A percentile compares a stretch with the other conserved stretches of the same genome.
Evolutionary conservation across 2,329 filamentous ascomycete species (phyloP).

Genomic region (Trichoderma arundinaceum): DNA sequence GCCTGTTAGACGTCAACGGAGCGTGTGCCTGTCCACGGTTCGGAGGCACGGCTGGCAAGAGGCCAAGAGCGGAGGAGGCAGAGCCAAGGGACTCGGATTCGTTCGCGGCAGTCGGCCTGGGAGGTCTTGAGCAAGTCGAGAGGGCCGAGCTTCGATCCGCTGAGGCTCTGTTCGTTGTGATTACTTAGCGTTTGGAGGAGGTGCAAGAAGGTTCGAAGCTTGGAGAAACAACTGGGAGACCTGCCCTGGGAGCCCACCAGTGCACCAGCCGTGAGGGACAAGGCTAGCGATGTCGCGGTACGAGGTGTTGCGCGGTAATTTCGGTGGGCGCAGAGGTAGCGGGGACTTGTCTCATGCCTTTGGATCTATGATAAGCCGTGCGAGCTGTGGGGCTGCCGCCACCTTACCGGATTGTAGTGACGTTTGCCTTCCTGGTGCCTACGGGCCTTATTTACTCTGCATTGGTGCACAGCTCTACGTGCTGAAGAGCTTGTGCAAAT

Average conservation of each 20-base stretch:
- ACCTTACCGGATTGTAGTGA: conserved; percentile 32
- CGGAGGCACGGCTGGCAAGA: background rate
- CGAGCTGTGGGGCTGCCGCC: conserved; percentile 25
- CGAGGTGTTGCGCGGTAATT: conserved; percentile 23
- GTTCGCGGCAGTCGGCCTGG: conserved; percentile 27
- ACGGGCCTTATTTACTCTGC: background rate
- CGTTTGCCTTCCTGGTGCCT: conserved; percentile 36
- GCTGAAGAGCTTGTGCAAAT: no score
- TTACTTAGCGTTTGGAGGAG: conserved; percentile 35
- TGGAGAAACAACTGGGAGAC: conserved; percentile 35
- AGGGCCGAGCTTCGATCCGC: conserved; percentile 8
- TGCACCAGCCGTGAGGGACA: conserved; percentile 30
- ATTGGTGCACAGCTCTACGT: no score
- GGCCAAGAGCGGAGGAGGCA: background rate
- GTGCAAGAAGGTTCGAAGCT: conserved; percentile 45
- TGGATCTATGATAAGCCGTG: conserved; percentile 8
- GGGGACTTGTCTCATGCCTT: conserved; percentile 9
- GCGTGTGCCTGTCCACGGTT: conserved; percentile 14
- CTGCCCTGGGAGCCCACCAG: conserved; percentile 33
- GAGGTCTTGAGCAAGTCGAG: conserved; percentile 16
- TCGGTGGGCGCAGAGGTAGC: conserved; percentile 37
- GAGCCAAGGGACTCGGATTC: conserved; percentile 1
- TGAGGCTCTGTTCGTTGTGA: conserved; percentile 32
- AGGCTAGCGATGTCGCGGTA: conserved; percentile 34
- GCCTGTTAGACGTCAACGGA: conserved; percentile 12